phyloP scores from a whole-genome alignment of 495 filamentous ascomycete genomes.

The Entonaema liquescens region DNA sequence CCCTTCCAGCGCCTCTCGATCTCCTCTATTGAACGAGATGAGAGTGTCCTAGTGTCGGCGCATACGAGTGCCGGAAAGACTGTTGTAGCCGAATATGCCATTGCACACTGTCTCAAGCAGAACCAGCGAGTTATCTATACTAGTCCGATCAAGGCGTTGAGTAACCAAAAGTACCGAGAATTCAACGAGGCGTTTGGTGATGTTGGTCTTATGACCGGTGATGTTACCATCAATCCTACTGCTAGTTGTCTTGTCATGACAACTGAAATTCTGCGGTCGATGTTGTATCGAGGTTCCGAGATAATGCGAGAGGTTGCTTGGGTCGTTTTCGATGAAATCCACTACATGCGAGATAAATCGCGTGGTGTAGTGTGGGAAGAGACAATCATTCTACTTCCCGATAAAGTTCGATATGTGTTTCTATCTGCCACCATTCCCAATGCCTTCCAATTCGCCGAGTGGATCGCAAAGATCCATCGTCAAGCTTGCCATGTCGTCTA shows the following conservation, averaged over 20 bases:
- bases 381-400: slow-evolving; percentile 94
- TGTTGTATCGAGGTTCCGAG: slow-evolving; percentile 97
- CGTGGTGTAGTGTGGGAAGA: slow-evolving; percentile 99
- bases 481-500: slow-evolving; percentile 99
- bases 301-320: slow-evolving; percentile 99
- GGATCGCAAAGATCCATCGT: slow-evolving; percentile 95
- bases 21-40: slow-evolving; percentile 89
- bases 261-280: slow-evolving; percentile 97
- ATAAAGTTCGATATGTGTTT: slow-evolving; percentile 98
- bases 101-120: slow-evolving; percentile 94
- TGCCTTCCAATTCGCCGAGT: slow-evolving; percentile 98
- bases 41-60: slow-evolving; percentile 95
- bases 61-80: slow-evolving; percentile 99
- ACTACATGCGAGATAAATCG: slow-evolving; percentile 94
- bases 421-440: slow-evolving; percentile 99
- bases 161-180: slow-evolving; percentile 98
- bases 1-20: slow-evolving; percentile 96
- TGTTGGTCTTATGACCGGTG: slow-evolving; percentile 97
- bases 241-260: slow-evolving; percentile 99
- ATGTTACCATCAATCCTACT: slow-evolving; percentile 98
- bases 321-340: slow-evolving; percentile 98
- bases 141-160: slow-evolving; percentile 97
- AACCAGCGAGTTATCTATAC: slow-evolving; percentile 99
- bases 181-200: slow-evolving; percentile 95
- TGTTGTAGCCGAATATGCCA: slow-evolving; percentile 97